Percentiles rank a stretch among this genome's conserved stretches.
Evolutionary conservation across 441 rosid genomes (phyloP).

Genomic region (Brassica hybrid): DNA sequence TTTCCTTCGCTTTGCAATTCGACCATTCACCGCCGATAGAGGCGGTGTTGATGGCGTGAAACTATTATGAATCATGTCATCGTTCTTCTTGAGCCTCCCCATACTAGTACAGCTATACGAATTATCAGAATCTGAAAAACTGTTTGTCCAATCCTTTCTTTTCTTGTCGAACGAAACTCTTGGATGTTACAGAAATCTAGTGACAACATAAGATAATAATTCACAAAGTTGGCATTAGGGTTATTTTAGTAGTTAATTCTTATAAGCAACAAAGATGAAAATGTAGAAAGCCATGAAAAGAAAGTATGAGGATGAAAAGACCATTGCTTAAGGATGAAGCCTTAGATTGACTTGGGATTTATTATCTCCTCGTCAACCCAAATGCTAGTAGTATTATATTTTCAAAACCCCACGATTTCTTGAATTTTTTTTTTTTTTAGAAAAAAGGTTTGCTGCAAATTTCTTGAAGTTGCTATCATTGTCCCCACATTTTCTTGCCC

Average conservation of each 20-base stretch:
- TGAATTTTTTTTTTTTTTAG: background rate
- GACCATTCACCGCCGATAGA: constrained; percentile 53
- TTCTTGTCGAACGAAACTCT: constrained; percentile 54
- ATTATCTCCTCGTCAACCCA: constrained; percentile 33
- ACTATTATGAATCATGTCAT: constrained; percentile 42
- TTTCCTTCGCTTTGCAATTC: constrained; percentile 72
- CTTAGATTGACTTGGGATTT: background rate
- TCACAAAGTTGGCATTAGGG: background rate
- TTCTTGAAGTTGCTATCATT: constrained; percentile 39
- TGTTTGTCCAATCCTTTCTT: constrained; percentile 44
- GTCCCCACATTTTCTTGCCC: constrained; percentile 38
- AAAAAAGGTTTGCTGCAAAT: background rate
- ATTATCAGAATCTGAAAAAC: constrained; percentile 74
- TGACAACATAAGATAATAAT: background rate
- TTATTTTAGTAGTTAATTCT: background rate
- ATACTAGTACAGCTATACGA: constrained; percentile 58
- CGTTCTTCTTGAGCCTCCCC: constrained; percentile 49
- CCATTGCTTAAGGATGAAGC: constrained; percentile 36
- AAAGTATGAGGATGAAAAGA: constrained; percentile 26
- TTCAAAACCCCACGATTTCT: constrained; percentile 8
- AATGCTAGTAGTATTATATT: constrained; percentile 13
- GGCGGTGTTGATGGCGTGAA: constrained; percentile 91
- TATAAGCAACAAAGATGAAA: constrained; percentile 4
- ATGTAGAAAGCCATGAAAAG: constrained; percentile 12
- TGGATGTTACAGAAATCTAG: constrained; percentile 75